Conservation (phyloP, 371 early-diverging fungal genomes). For the Apophysomyces variabilis region DNA sequence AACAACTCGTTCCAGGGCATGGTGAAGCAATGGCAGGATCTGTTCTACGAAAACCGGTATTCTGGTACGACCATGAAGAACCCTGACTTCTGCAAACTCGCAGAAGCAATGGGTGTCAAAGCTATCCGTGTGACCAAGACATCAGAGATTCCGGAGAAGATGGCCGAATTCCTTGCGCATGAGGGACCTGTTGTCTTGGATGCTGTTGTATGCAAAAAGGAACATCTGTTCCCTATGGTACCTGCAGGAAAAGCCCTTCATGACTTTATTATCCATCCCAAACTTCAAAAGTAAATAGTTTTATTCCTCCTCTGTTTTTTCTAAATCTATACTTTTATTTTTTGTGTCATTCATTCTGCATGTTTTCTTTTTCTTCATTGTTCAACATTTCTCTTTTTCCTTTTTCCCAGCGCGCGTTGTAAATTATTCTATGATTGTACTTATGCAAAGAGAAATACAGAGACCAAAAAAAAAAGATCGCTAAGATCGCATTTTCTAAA, state of each 20-base stretch:
- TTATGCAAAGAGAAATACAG: constrained; percentile 4
- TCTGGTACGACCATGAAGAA: constrained; percentile 94
- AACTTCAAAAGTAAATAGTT: constrained; percentile 25
- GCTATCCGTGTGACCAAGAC: constrained; percentile 84
- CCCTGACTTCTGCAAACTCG: constrained; percentile 97
- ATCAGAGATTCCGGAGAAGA: constrained; percentile 85
- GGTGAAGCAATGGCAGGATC: constrained; percentile 99
- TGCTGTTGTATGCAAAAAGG: constrained; percentile 85
- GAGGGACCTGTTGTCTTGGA: constrained; percentile 93
- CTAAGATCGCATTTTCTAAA: neutral
- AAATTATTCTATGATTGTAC: constrained; percentile 7
- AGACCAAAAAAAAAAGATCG: neutral
- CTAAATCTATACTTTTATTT: neutral
- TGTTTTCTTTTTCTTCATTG: constrained; percentile 10
- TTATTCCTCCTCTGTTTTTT: neutral
- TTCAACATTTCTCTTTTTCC: neutral
- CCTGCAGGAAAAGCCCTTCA: constrained; percentile 93
- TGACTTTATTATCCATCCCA: constrained; percentile 76
- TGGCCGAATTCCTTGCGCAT: constrained; percentile 87
- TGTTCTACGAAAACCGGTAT: constrained; percentile 95
- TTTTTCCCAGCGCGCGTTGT: constrained; percentile 1
- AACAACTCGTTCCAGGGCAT: constrained; percentile 99
- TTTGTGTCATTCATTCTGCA: constrained; percentile 2
- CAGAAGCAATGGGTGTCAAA: constrained; percentile 92
- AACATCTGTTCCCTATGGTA: constrained; percentile 97